Conservation (phyloP, 495 filamentous ascomycete genomes). For the Aspergillus asperescens region DNA sequence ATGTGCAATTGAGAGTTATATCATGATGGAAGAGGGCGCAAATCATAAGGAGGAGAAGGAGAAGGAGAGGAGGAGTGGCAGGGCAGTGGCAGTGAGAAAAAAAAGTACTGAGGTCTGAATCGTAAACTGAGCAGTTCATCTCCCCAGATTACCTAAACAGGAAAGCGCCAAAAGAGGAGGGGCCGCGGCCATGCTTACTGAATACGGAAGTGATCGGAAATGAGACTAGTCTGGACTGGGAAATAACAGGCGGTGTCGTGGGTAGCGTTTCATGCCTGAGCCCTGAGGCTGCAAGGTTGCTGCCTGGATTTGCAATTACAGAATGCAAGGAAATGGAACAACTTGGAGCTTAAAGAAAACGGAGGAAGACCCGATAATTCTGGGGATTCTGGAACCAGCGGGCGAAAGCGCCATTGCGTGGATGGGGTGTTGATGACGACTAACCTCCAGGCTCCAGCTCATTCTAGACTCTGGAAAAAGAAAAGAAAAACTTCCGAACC, state of each 20-base stretch:
- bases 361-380: background rate
- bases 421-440: conserved; percentile 17
- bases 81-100: background rate
- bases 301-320: too few relatives aligned
- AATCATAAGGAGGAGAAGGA: background rate
- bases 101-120: background rate
- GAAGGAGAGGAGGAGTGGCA: background rate
- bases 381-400: background rate
- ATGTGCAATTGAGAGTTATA: background rate
- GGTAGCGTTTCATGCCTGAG: too few relatives aligned
- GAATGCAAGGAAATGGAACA: too few relatives aligned
- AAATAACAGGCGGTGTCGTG: conserved; percentile 3
- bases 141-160: conserved; percentile 22
- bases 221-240: conserved; percentile 13
- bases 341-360: background rate
- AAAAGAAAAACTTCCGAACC: conserved; percentile 11
- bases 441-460: background rate
- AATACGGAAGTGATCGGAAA: conserved; percentile 10
- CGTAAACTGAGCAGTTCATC: conserved; percentile 1
- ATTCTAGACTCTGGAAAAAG: background rate
- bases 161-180: conserved; percentile 17
- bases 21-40: conserved; percentile 1
- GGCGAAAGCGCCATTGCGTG: conserved; percentile 15
- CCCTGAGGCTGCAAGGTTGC: conserved; percentile 17
- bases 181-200: conserved; percentile 13